A percentile compares a stretch with the other conserved stretches of the same genome.
phyloP scores from a whole-genome alignment of 2,329 filamentous ascomycete species.

The Hypomyces perniciosus region DNA sequence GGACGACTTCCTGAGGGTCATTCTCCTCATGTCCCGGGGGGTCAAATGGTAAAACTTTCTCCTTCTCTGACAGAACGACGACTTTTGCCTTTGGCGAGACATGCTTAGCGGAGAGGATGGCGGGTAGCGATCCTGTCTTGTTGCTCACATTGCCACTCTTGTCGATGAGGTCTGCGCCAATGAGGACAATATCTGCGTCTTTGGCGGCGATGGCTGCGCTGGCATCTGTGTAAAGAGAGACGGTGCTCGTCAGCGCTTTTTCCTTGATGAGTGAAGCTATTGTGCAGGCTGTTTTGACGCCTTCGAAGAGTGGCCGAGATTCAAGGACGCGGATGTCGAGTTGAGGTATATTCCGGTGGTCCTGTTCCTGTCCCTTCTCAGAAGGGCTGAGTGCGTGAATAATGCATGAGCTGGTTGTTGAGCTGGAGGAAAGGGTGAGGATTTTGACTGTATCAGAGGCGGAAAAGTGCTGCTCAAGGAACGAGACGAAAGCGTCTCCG shows the following conservation, averaged over 20 bases:
- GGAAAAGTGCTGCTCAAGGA: constrained; percentile 21
- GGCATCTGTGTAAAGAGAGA: constrained; percentile 56
- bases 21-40: constrained; percentile 43
- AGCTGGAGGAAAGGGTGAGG: constrained; percentile 58
- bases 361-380: too few species aligned
- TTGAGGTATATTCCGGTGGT: too few species aligned
- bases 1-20: constrained; percentile 43
- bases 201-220: constrained; percentile 47
- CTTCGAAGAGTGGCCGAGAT: constrained; percentile 62
- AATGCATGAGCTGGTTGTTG: constrained; percentile 50
- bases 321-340: constrained; percentile 58
- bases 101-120: constrained; percentile 48
- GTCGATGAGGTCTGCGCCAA: constrained; percentile 60
- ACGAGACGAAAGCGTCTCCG: constrained; percentile 27
- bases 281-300: constrained; percentile 47
- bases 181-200: constrained; percentile 50
- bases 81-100: constrained; percentile 41
- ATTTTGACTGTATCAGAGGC: constrained; percentile 36
- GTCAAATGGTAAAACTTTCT: constrained; percentile 49
- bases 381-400: constrained; percentile 29
- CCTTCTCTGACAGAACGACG: constrained; percentile 52
- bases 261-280: constrained; percentile 38
- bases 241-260: not conserved
- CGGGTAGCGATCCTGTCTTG: constrained; percentile 58
- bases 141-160: constrained; percentile 55